Evolutionary conservation across 2,329 filamentous ascomycete species (phyloP).

Genomic region (Cladosporium sp.): DNA sequence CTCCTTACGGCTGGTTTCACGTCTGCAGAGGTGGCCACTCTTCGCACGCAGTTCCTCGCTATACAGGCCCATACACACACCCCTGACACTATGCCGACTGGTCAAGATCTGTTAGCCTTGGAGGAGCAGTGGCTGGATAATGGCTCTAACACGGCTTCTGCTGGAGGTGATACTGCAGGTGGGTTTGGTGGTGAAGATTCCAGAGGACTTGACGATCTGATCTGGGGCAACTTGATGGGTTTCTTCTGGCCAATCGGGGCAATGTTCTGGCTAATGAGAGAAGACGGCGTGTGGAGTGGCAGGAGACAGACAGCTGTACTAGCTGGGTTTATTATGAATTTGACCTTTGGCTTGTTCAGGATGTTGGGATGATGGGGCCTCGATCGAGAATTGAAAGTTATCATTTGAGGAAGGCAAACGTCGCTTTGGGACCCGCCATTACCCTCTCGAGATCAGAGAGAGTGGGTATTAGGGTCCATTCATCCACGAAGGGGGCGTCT

Average conservation of each 20-base stretch:
- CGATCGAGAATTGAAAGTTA: too few relatives aligned
- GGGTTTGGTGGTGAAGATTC: slow-evolving; percentile 53
- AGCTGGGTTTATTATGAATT: slow-evolving; percentile 75
- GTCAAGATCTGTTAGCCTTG: slow-evolving; percentile 67
- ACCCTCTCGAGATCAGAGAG: slow-evolving; percentile 14
- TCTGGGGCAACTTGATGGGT: slow-evolving; percentile 83
- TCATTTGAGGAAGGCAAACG: slow-evolving; percentile 12
- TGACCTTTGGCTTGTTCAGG: slow-evolving; percentile 68
- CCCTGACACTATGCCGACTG: slow-evolving; percentile 82
- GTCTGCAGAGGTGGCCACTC: slow-evolving; percentile 71
- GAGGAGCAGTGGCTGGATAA: slow-evolving; percentile 88
- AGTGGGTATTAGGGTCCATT: slow-evolving; percentile 24
- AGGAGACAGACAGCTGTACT: slow-evolving; percentile 82
- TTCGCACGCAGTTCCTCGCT: slow-evolving; percentile 83
- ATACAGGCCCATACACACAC: slow-evolving; percentile 79
- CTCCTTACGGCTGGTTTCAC: slow-evolving; percentile 79
- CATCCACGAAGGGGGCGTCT: slow-evolving; percentile 18
- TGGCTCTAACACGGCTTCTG: slow-evolving; percentile 29
- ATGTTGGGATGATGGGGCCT: slow-evolving; percentile 40
- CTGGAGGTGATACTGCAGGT: slow-evolving; percentile 35
- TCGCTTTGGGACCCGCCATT: slow-evolving; percentile 24
- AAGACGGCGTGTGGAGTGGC: slow-evolving; percentile 82
- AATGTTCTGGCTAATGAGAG: slow-evolving; percentile 76
- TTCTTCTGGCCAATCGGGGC: slow-evolving; percentile 94
- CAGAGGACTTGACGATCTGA: slow-evolving; percentile 73